A percentile compares a stretch with the other conserved stretches of the same genome.
Evolutionary conservation across 257 asterid genomes (phyloP).

Genomic region (Petunia secreta): DNA sequence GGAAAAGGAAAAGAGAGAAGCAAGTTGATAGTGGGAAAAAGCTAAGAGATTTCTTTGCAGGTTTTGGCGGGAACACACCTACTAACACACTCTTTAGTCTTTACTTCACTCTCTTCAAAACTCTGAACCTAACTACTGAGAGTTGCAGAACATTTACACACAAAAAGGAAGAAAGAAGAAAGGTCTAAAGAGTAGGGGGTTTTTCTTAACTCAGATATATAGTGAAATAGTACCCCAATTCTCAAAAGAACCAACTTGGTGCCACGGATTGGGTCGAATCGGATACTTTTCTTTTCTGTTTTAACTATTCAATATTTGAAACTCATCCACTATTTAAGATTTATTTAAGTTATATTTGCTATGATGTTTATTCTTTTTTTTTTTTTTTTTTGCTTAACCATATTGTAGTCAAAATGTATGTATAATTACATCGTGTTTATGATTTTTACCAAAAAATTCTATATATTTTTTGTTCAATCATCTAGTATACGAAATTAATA

Average conservation of each 20-base stretch:
- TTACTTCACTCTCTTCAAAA: neutral
- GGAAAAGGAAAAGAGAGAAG: neutral
- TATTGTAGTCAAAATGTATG: too few relatives aligned
- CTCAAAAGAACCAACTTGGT: neutral
- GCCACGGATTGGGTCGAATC: neutral
- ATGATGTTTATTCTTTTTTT: too few relatives aligned
- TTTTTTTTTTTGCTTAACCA: too few relatives aligned
- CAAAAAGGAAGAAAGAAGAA: neutral
- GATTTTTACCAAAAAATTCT: too few relatives aligned
- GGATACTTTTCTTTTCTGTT: neutral
- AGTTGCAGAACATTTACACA: neutral
- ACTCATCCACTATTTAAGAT: too few relatives aligned
- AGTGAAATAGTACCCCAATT: constrained; percentile 15
- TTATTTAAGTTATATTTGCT: too few relatives aligned
- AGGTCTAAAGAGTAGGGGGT: neutral
- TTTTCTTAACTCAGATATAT: neutral
- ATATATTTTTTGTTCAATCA: too few relatives aligned
- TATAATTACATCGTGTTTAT: too few relatives aligned
- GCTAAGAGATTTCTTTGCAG: constrained; percentile 25
- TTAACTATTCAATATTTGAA: too few relatives aligned
- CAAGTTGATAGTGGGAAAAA: constrained; percentile 7
- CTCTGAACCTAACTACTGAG: neutral
- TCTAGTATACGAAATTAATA: too few relatives aligned
- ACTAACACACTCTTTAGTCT: neutral
- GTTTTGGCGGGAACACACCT: constrained; percentile 57